These are phyloP conservation scores for Arthrobotrys conoides DNA, from an alignment of 2,329 filamentous ascomycete genomes.

Conservation along the genomic window DNA sequence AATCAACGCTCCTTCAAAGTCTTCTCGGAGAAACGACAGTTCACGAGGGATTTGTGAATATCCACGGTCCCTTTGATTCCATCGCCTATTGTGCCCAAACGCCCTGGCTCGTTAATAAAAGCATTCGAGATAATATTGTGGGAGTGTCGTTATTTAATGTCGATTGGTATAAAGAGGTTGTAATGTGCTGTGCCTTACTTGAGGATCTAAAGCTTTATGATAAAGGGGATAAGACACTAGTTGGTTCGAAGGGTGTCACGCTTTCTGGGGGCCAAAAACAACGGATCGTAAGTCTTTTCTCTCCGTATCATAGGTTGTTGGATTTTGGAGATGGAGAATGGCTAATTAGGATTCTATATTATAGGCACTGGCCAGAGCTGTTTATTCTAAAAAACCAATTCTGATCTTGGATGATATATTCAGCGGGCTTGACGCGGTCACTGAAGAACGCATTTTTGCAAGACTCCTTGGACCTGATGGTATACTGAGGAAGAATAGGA, in stretches of 20 bases:
- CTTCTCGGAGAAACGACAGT: constrained; percentile 66
- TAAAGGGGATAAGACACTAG: constrained; percentile 60
- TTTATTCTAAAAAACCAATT: constrained; percentile 62
- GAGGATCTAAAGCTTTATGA: constrained; percentile 67
- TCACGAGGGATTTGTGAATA: constrained; percentile 64
- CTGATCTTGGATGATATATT: constrained; percentile 68
- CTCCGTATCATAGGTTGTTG: not conserved
- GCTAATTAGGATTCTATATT: constrained; percentile 62
- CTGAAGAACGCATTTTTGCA: constrained; percentile 68
- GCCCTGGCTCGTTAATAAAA: constrained; percentile 67
- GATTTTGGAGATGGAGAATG: constrained; percentile 31
- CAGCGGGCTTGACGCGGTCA: constrained; percentile 68
- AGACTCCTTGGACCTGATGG: constrained; percentile 67
- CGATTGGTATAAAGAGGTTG: constrained; percentile 65
- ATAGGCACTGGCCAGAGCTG: constrained; percentile 47
- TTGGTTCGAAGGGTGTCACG: constrained; percentile 69
- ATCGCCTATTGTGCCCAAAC: constrained; percentile 68
- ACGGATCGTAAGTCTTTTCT: constrained; percentile 66
- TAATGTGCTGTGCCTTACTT: constrained; percentile 66
- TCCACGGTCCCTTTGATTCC: constrained; percentile 63
- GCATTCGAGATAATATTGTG: constrained; percentile 67
- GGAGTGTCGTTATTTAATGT: constrained; percentile 65
- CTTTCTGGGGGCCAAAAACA: constrained; percentile 71
- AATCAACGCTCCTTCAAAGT: constrained; percentile 67
- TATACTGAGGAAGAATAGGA: constrained; percentile 65